Evolutionary conservation across 345 rosid species (phyloP).

Genomic region (Aurinia saxatilis): DNA sequence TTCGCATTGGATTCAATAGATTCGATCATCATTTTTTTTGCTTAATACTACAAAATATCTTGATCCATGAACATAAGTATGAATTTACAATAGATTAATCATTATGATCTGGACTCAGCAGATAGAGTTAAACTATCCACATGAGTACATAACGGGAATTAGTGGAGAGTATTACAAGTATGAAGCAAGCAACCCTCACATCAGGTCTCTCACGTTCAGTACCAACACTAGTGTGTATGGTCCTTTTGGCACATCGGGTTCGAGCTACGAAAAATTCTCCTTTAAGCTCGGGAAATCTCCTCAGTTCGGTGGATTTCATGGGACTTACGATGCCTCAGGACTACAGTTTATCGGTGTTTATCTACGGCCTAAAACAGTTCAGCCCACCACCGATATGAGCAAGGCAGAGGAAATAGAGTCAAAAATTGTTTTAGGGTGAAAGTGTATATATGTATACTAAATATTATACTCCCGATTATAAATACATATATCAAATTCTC

Average conservation of each 20-base stretch:
- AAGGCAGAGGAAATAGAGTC: conserved; percentile 11
- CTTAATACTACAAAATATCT: no score
- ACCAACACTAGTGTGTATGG: conserved; percentile 24
- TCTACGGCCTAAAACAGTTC: conserved; percentile 18
- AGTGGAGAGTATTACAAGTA: conserved; percentile 26
- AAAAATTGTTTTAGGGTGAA: conserved; percentile 15
- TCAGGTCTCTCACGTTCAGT: conserved; percentile 18
- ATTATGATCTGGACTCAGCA: conserved; percentile 19
- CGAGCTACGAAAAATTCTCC: conserved; percentile 1
- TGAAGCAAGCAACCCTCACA: conserved; percentile 25
- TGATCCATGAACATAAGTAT: not conserved
- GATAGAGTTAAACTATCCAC: conserved; percentile 21
- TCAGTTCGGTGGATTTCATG: conserved; percentile 24
- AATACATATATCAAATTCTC: not conserved
- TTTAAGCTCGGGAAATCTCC: conserved; percentile 23
- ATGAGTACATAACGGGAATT: conserved; percentile 22
- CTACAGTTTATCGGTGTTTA: conserved; percentile 25
- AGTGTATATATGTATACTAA: not conserved
- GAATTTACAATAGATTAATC: not conserved
- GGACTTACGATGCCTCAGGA: conserved; percentile 16
- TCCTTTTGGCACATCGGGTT: conserved; percentile 13
- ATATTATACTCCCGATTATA: not conserved
- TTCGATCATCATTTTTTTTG: no score
- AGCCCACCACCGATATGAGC: not conserved
- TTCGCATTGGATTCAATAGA: not conserved